Percentiles rank a stretch among this genome's conserved stretches.
phyloP scores from a whole-genome alignment of 2,329 filamentous ascomycete genomes.

The Cadophora malorum region DNA sequence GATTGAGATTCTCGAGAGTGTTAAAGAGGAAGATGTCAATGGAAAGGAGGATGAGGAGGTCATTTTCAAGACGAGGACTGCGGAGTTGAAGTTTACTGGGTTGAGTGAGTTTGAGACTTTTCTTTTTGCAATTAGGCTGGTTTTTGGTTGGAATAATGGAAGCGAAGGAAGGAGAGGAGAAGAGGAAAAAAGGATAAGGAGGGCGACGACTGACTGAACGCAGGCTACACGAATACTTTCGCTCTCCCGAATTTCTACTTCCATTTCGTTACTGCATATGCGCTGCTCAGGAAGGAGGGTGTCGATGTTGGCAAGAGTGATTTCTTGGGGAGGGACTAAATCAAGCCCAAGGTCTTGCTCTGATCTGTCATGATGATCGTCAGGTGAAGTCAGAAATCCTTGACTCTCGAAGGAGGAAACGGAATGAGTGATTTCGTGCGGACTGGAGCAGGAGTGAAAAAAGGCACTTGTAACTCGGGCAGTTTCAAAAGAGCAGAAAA shows the following conservation, averaged over 20 bases:
- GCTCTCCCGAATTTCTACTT: constrained; percentile 68
- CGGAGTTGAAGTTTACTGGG: constrained; percentile 50
- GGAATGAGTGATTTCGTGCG: too few species aligned
- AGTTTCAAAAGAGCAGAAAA: too few species aligned
- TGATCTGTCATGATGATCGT: too few species aligned
- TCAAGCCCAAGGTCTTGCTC: neutral
- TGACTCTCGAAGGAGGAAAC: too few species aligned
- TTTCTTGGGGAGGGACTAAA: constrained; percentile 49
- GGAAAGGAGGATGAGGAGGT: constrained; percentile 51
- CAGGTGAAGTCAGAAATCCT: too few species aligned
- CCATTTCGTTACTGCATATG: constrained; percentile 65
- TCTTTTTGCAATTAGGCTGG: neutral
- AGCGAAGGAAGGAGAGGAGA: neutral
- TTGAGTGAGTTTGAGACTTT: constrained; percentile 31
- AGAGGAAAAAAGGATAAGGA: neutral
- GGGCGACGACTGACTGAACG: neutral
- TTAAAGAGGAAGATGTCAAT: constrained; percentile 51
- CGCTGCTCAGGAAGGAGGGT: constrained; percentile 65
- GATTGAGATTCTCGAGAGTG: constrained; percentile 52
- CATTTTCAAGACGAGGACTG: constrained; percentile 44
- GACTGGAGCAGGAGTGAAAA: too few species aligned
- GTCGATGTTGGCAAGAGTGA: constrained; percentile 67
- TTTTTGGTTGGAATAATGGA: too few species aligned
- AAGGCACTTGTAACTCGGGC: too few species aligned
- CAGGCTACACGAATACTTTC: constrained; percentile 55